Percentiles rank a stretch among this genome's conserved stretches.
Evolutionary conservation across 2,329 filamentous ascomycete species (phyloP).

Genomic region (Pseudocercospora fijiensis): DNA sequence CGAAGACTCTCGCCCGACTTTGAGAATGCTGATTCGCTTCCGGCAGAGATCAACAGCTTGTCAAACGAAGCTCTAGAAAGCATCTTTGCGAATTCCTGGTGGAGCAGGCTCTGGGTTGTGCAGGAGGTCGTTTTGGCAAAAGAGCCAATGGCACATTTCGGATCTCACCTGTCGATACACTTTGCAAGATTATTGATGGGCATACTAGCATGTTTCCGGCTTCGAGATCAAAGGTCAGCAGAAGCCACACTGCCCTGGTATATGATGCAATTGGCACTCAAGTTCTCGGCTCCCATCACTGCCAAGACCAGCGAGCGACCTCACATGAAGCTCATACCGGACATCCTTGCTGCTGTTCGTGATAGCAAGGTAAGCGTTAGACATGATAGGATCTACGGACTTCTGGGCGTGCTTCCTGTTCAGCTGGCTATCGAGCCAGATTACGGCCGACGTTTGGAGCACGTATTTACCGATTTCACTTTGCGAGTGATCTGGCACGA

Average conservation of each 20-base stretch:
- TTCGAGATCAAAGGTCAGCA: not conserved
- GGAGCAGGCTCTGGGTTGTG: not conserved
- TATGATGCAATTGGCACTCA: constrained; percentile 1
- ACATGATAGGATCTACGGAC: not conserved
- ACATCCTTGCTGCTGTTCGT: not conserved
- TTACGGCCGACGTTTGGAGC: not conserved
- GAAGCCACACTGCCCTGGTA: not conserved
- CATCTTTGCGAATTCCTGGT: constrained; percentile 2
- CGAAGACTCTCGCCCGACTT: not conserved
- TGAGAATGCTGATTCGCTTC: not conserved
- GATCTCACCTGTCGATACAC: not conserved
- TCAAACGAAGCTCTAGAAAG: not conserved
- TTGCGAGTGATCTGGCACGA: constrained; percentile 1
- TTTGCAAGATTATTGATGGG: not conserved
- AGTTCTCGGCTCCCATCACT: not conserved
- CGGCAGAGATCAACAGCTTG: not conserved
- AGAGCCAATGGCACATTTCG: not conserved
- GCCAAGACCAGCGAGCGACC: not conserved
- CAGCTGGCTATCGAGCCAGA: not conserved
- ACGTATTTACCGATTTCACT: not conserved
- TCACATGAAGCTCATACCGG: constrained; percentile 2
- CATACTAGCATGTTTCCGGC: not conserved
- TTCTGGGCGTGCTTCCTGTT: not conserved
- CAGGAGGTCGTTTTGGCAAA: not conserved
- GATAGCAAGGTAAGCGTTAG: not conserved